Evolutionary conservation across 2,329 filamentous ascomycete species (phyloP), one percentile per base, ranked within the genome.

Genomic region (Colletotrichum orchidophilum): DNA sequence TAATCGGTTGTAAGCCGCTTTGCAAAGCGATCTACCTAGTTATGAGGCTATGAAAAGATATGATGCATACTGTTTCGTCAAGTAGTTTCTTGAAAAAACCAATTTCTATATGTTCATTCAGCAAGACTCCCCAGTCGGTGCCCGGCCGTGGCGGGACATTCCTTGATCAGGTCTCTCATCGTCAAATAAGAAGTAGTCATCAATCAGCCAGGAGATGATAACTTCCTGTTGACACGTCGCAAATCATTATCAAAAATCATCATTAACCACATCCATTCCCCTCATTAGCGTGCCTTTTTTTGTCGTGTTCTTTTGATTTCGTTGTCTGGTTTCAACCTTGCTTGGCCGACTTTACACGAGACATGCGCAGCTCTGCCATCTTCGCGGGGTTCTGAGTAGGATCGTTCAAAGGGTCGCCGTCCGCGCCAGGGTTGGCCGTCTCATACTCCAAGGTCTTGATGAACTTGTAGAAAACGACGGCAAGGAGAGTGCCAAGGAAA

Each of bases 381-480:
- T 83, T 84, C 74, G 83, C 80, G 1, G 81, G 80, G 72, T 84
- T 85, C 75, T 81, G 79, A 18, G 82, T 84, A 9, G 83, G 83
- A 74, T 85, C 83, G 57, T 84, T 85, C 27, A 75, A 64, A 42
- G 80, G 77, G 66, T 85, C 83, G 29, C 83, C 83, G 73, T 86
- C 84, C 26, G 84, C 83, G 13, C 83, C 83, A 26, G 84, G 83
- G 71, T 85, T 86, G 12, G 82, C 84, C 82, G 84, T 84, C 77
- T 82, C 81, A 50, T 82, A 82, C 74, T 82, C 81, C 1, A 82
- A 75, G 50, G 78, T 82, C 77, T 82, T 82, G 74, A 82, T 82
- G 74, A 82, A 82, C 65, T 79, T 77, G 68, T 82, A 82, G 63
- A 82, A 82, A 57, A 76, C 62, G 5, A 81, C 80, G 1, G 81